Percentiles rank a stretch among this genome's conserved stretches.
phyloP scores from a whole-genome alignment of 2,329 filamentous ascomycete genomes.

The Dactylonectria macrodidyma region DNA sequence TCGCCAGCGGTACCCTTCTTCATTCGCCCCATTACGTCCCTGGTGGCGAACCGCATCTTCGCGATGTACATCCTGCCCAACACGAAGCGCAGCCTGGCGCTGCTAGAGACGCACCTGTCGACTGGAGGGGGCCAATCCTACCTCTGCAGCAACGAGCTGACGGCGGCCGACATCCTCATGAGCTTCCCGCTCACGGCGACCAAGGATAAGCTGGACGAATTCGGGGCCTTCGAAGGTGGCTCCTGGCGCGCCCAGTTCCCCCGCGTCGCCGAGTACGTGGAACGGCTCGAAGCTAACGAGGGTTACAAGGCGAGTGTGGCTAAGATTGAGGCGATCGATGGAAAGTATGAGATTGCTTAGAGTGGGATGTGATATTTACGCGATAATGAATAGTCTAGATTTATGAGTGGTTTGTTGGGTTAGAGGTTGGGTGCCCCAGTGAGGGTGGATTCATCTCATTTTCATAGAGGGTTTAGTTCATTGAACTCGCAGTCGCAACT shows the following conservation, averaged over 20 bases:
- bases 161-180: constrained; percentile 68
- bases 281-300: constrained; percentile 59
- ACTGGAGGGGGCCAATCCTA: constrained; percentile 60
- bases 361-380: constrained; percentile 8
- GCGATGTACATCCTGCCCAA: constrained; percentile 63
- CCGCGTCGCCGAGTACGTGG: constrained; percentile 63
- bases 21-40: constrained; percentile 65
- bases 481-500: too few species aligned
- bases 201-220: constrained; percentile 55
- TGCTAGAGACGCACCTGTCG: constrained; percentile 65
- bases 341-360: constrained; percentile 46
- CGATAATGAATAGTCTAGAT: background rate
- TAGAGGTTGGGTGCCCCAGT: background rate
- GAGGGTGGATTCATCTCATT: background rate
- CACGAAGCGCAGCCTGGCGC: constrained; percentile 61
- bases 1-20: constrained; percentile 65
- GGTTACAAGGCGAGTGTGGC: constrained; percentile 64
- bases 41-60: constrained; percentile 60
- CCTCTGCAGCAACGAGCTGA: constrained; percentile 65
- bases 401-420: background rate
- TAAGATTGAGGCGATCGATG: constrained; percentile 66
- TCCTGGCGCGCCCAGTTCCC: constrained; percentile 59
- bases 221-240: constrained; percentile 60
- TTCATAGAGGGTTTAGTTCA: background rate
- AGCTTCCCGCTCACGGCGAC: constrained; percentile 67